Evolutionary conservation across 257 asterid genomes (phyloP).

Genomic region (Ligustrum vulgare): DNA sequence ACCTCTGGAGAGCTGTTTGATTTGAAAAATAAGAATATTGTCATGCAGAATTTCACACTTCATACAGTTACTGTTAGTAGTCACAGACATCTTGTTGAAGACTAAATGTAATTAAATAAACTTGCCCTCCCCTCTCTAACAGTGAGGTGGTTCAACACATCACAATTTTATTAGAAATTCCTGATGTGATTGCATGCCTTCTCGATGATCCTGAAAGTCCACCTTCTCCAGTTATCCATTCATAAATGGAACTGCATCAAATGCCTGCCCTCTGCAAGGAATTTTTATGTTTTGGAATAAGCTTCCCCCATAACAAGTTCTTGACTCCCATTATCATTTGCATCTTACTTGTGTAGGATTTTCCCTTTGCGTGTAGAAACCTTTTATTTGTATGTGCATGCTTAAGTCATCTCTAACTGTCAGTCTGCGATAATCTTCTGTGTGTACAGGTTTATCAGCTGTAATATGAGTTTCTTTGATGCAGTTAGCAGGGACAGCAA

Average conservation of each 20-base stretch:
- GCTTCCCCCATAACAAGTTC: background rate
- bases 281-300: background rate
- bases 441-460: constrained; percentile 17
- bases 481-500: constrained; percentile 94
- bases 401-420: background rate
- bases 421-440: background rate
- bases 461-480: constrained; percentile 19
- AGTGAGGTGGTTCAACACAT: background rate
- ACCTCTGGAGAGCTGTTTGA: background rate
- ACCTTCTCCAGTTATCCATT: background rate
- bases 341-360: background rate
- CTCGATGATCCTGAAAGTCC: background rate
- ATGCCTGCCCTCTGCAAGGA: background rate
- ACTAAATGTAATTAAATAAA: background rate
- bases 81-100: background rate
- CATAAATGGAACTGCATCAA: background rate
- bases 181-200: background rate
- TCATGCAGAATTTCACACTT: background rate
- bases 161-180: too few species aligned
- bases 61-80: background rate
- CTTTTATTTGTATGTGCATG: background rate
- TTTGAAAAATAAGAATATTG: background rate
- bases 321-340: background rate
- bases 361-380: background rate
- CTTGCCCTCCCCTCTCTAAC: too few species aligned